A percentile compares a stretch with the other conserved stretches of the same genome.
These are phyloP conservation scores for Fusarium anthophilum DNA, from an alignment of 2,329 filamentous ascomycete species.

Conservation along the genomic window DNA sequence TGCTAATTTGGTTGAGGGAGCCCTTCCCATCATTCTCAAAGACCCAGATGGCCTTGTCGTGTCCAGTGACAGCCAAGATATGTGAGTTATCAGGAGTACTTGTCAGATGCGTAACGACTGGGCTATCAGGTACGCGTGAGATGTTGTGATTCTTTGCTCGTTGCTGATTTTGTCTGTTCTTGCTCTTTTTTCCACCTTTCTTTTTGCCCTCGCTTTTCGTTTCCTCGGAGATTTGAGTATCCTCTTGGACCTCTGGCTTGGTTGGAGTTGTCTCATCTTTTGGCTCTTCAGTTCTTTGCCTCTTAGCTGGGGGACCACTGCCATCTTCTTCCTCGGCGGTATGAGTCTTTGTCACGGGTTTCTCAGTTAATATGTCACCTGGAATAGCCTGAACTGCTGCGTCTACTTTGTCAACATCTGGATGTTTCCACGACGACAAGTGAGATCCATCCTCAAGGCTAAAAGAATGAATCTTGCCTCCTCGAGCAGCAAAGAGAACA, in stretches of 20 bases:
- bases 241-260: conserved; percentile 30
- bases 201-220: conserved; percentile 31
- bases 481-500: conserved; percentile 77
- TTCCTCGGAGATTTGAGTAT: conserved; percentile 9
- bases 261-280: conserved; percentile 32
- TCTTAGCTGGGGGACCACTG: conserved; percentile 49
- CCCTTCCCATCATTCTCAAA: conserved; percentile 74
- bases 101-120: conserved; percentile 75
- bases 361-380: conserved; percentile 15
- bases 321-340: conserved; percentile 29
- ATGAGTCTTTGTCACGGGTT: conserved; percentile 2
- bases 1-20: conserved; percentile 72
- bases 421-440: conserved; percentile 70
- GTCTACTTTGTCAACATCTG: conserved; percentile 50
- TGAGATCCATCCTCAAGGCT: conserved; percentile 65
- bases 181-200: conserved; percentile 44
- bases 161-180: conserved; percentile 42
- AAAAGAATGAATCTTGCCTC: conserved; percentile 76
- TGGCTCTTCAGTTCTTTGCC: conserved; percentile 46
- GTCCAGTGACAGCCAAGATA: conserved; percentile 81
- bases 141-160: conserved; percentile 32
- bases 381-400: conserved; percentile 41
- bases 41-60: conserved; percentile 91
- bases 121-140: conserved; percentile 57
- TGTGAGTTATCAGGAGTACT: conserved; percentile 72